A percentile compares a stretch with the other conserved stretches of the same genome.
phyloP scores from a whole-genome alignment of 1,284 basidiomycete genomes.

The Ganoderma multipileum region DNA sequence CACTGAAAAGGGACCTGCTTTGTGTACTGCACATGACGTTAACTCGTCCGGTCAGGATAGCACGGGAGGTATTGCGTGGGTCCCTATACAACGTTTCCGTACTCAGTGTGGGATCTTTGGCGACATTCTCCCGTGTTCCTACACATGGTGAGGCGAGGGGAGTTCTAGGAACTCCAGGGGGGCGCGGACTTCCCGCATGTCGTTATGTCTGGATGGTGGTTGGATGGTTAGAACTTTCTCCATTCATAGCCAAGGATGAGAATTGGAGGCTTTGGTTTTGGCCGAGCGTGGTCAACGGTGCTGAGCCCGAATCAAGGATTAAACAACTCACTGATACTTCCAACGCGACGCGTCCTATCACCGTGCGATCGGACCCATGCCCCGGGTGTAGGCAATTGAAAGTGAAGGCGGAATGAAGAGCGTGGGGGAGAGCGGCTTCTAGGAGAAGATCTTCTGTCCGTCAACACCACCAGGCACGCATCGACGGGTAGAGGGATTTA shows the following conservation, averaged over 20 bases:
- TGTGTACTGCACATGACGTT: neutral
- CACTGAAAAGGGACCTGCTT: conserved; percentile 6
- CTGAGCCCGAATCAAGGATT: neutral
- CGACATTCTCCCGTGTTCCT: neutral
- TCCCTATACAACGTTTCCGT: neutral
- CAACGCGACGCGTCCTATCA: too few species aligned
- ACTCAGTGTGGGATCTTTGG: neutral
- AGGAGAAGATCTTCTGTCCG: neutral
- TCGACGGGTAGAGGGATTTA: neutral
- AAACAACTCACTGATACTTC: neutral
- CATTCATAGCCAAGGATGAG: neutral
- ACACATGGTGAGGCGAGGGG: neutral
- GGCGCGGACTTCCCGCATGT: neutral
- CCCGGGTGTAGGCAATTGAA: neutral
- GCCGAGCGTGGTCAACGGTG: neutral
- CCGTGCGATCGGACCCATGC: neutral
- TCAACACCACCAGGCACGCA: neutral
- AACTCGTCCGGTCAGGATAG: neutral
- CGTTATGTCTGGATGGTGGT: neutral
- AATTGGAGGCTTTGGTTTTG: neutral
- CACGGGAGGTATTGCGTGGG: neutral
- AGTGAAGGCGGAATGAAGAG: neutral
- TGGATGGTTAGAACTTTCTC: neutral
- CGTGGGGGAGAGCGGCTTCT: neutral
- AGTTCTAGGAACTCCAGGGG: neutral